Base-by-base conservation (phyloP, 768 basidiomycete species). In the Lentinula raphanica region DNA sequence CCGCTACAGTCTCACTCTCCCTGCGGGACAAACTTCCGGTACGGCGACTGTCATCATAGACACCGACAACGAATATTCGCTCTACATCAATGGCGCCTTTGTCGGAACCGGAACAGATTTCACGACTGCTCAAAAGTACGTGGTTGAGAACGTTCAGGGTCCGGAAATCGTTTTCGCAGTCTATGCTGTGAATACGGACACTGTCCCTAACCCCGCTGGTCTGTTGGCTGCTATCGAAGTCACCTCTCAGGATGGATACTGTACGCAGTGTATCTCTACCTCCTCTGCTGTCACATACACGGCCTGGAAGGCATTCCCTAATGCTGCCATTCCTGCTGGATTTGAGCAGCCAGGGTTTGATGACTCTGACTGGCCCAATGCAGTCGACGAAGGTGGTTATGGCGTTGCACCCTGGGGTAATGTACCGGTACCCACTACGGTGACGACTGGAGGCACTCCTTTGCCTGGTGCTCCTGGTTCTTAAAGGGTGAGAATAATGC, bases 11-110 rank as follows among this genome's bases (percentile, higher is more conserved):
- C 61, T 68, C 48, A 44, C 55, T n/a, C 54, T 61, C 9, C 58
- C 68, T 5, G 56, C 44, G 12, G 68, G 68, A 7, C 68, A 70
- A 56, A 61, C 58, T 9, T 49, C 68, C 2, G 60, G 62, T n/a
- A 63, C 59, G 1, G 69, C 68, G 0, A 40, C 32, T 1, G 59
- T 69, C 21, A 46, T 70, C 4, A 39, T 70, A 11, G 68, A 68
- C 15, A 69, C 64, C 1, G 71, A 72, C 60, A 63, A 72, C 54
- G 55, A 50, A 6, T 72, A 70, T 57, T 51, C 63, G 5, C 45
- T 71, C 3, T 71, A 67, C 49, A 63, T 69, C 55, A 66, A 70
- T 49, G 71, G 71, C 9, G 56, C n/a, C 4, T 25, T 58, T 11
- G 57, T 69, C 56, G 67, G 64, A n/a, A 46, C 62, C 23, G 57